Conservation (phyloP, 352 stramenopile genomes). For the Phytophthora pisi region DNA sequence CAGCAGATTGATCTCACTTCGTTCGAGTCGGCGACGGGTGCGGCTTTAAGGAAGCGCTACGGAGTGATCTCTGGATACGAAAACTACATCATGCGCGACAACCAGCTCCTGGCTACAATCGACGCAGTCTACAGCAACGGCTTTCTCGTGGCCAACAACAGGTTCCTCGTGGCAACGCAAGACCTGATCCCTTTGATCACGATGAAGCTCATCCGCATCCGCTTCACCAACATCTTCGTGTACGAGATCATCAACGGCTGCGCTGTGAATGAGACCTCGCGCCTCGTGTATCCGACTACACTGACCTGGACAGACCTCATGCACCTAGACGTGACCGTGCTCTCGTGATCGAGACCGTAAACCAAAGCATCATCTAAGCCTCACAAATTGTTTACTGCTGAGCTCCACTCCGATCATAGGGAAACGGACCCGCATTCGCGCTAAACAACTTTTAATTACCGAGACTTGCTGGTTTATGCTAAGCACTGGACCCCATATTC, state of each 20-base stretch:
- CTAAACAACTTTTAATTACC: too few species aligned
- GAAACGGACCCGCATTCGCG: too few species aligned
- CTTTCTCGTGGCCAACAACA: constrained; percentile 47
- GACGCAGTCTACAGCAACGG: constrained; percentile 52
- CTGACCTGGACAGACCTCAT: constrained; percentile 37
- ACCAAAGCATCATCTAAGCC: too few species aligned
- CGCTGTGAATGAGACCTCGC: constrained; percentile 36
- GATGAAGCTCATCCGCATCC: constrained; percentile 44
- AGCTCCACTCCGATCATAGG: too few species aligned
- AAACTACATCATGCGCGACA: constrained; percentile 37
- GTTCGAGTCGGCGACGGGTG: constrained; percentile 37
- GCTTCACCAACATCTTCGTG: constrained; percentile 49
- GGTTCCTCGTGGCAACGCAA: constrained; percentile 41
- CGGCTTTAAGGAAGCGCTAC: constrained; percentile 29
- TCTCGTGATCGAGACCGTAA: constrained; percentile 12
- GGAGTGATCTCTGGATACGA: constrained; percentile 35
- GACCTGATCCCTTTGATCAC: constrained; percentile 43
- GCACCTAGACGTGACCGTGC: constrained; percentile 27
- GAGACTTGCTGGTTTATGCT: too few species aligned
- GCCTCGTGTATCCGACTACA: constrained; percentile 38
- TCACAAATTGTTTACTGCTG: too few species aligned
- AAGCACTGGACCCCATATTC: too few species aligned
- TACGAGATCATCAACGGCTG: constrained; percentile 39
- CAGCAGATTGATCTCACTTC: constrained; percentile 31
- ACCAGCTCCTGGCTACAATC: constrained; percentile 38